A percentile compares a stretch with the other conserved stretches of the same genome.
phyloP scores from a whole-genome alignment of 352 stramenopile species.

The Phytophthora cryptogea region DNA sequence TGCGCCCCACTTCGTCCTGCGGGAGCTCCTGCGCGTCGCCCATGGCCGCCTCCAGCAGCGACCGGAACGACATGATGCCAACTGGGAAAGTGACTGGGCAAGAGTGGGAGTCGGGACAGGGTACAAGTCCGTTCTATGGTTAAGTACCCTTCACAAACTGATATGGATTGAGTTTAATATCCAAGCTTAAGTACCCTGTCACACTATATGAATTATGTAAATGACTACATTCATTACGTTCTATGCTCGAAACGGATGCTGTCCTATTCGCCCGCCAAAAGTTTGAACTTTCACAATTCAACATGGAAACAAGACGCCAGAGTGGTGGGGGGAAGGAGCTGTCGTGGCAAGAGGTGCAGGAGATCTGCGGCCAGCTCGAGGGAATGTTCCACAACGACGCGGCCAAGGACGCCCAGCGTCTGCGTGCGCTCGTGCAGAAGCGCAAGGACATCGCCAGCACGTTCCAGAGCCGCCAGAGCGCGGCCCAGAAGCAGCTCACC shows the following conservation, averaged over 20 bases:
- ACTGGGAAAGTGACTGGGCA: constrained; percentile 18
- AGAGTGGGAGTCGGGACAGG: neutral
- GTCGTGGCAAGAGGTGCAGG: constrained; percentile 68
- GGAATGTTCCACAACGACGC: constrained; percentile 66
- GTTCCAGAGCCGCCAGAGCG: constrained; percentile 46
- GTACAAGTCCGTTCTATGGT: too few species aligned
- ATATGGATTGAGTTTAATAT: too few species aligned
- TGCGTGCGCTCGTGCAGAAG: constrained; percentile 61
- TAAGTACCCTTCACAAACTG: too few species aligned
- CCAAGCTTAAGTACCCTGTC: too few species aligned
- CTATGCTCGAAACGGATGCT: too few species aligned
- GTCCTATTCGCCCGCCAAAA: too few species aligned
- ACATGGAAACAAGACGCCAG: constrained; percentile 4
- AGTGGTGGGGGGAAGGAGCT: constrained; percentile 30
- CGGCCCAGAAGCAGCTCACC: constrained; percentile 58
- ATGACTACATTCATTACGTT: too few species aligned
- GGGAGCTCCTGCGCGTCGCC: constrained; percentile 64
- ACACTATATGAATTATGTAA: constrained; percentile 18
- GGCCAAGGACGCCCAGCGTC: constrained; percentile 54
- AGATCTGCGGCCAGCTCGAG: constrained; percentile 72
- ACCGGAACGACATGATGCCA: constrained; percentile 74
- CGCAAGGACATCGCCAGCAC: constrained; percentile 61
- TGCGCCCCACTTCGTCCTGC: constrained; percentile 26
- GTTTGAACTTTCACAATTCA: neutral
- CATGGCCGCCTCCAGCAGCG: constrained; percentile 84